Conservation (phyloP, 768 basidiomycete genomes). For the Aureoboletus auriporus region DNA sequence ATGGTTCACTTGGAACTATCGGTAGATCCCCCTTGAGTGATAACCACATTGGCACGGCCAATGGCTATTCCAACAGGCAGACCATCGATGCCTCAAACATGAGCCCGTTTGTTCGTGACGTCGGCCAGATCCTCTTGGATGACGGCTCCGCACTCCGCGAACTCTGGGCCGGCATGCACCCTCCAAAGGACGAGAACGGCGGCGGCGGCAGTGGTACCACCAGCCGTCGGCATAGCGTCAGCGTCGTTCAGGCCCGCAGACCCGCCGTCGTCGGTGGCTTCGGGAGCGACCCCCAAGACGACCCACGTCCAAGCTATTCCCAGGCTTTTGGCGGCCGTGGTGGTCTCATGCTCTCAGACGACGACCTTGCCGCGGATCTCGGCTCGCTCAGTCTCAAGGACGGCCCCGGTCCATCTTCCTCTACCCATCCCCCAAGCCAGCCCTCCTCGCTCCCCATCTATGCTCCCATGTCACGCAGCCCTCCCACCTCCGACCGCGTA, state of each 20-base stretch:
- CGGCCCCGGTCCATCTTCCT: conserved; percentile 35
- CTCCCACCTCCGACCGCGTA: conserved; percentile 47
- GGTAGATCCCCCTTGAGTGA: conserved; percentile 55
- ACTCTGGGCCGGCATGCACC: conserved; percentile 70
- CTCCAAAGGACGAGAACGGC: conserved; percentile 59
- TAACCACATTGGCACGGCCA: conserved; percentile 41
- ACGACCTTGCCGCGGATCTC: conserved; percentile 74
- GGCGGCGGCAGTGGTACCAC: conserved; percentile 74
- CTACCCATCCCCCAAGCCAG: conserved; percentile 55
- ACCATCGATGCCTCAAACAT: conserved; percentile 67
- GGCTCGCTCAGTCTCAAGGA: conserved; percentile 52
- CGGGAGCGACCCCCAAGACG: conserved; percentile 43
- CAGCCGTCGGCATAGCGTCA: conserved; percentile 79
- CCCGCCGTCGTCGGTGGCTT: conserved; percentile 62
- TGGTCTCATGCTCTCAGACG: conserved; percentile 69
- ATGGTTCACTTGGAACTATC: conserved; percentile 55
- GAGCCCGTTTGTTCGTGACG: conserved; percentile 82
- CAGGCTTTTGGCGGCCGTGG: conserved; percentile 45
- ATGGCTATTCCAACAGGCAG: conserved; percentile 43
- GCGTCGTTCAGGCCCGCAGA: conserved; percentile 72
- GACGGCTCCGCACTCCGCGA: conserved; percentile 70
- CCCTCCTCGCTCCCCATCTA: conserved; percentile 77
- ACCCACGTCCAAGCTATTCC: conserved; percentile 29
- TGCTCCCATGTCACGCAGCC: conserved; percentile 62
- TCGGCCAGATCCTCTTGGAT: conserved; percentile 71